Base-by-base conservation (phyloP, 1,139 yeast species). In the Magnusiomyces sp. region DNA sequence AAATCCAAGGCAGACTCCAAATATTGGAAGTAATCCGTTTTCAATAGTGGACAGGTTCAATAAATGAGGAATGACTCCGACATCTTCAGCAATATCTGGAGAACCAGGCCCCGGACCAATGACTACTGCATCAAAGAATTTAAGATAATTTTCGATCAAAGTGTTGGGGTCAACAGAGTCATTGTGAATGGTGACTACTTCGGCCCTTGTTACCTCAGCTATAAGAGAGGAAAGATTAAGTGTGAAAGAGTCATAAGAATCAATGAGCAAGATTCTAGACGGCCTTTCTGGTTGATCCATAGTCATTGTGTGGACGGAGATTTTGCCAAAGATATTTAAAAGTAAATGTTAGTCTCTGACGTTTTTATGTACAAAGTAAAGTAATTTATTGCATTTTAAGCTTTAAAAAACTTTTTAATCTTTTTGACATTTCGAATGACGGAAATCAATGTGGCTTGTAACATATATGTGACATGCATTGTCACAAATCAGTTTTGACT, bases 51-150 rank as follows among this genome's bases (percentile, higher is more conserved):
- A 48, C 19, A 64, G 48, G 2, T 54, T 50, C 69, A 71, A 76
- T 20, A 86, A 58, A 61, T 74, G 72, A 3, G 79, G 77, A n/a
- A 89, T 76, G 5, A 89, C 74, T 0, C 97, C 97, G 23, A 85
- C 79, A 62, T 90, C 97, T 1, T 63, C 55, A 0, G 73, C 63
- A 41, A 70, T 74, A 2, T 70, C 68, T 0, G 98, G 98, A 58
- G 85, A 80, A 0, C 99, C 99, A 0, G 99, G 99, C 0, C 99
- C 99, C 0, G 99, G 99, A 0, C 98, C 98, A 13, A 92, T 75
- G 0, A 92, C 81, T 3, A 94, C 74, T 45, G 88, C 89, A 52
- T 84, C 87, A 58, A 88, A 83, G n/a, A 71, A 62, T 1, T 70
- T 63, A 7, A 73, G 59, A 34, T 70, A 63, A 1, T 52, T 55